Percentiles rank a stretch among this genome's conserved stretches.
Conservation (phyloP, 352 stramenopile genomes). For the Phytophthora macrochlamydospora region DNA sequence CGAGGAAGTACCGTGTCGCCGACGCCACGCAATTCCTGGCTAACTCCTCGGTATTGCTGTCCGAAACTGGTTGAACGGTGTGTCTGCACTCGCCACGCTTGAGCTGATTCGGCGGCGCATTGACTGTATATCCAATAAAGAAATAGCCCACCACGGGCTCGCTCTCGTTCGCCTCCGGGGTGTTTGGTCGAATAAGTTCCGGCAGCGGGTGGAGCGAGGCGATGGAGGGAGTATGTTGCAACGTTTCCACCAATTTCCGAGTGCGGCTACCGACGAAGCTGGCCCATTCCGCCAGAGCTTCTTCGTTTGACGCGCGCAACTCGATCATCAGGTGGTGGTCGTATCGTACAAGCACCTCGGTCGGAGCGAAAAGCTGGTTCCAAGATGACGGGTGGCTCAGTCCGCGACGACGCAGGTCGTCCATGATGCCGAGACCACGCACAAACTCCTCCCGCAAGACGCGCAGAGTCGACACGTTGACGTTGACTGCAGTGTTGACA, state of each 20-base stretch:
- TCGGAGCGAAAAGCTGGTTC: slow-evolving; percentile 76
- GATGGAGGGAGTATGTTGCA: slow-evolving; percentile 72
- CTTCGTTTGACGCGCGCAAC: slow-evolving; percentile 54
- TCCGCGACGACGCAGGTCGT: slow-evolving; percentile 67
- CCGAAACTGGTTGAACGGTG: slow-evolving; percentile 5
- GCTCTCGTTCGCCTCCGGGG: slow-evolving; percentile 3
- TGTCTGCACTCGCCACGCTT: slow-evolving; percentile 16
- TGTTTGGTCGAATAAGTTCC: slow-evolving; percentile 50
- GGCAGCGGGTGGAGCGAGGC: slow-evolving; percentile 74
- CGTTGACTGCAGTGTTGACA: slow-evolving; percentile 86
- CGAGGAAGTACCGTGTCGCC: slow-evolving; percentile 79
- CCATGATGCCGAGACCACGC: slow-evolving; percentile 75
- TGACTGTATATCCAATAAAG: slow-evolving; percentile 73
- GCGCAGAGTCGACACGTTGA: slow-evolving; percentile 75
- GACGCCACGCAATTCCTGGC: slow-evolving; percentile 54
- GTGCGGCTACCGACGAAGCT: slow-evolving; percentile 85
- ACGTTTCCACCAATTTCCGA: slow-evolving; percentile 82
- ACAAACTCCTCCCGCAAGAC: slow-evolving; percentile 81
- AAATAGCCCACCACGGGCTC: slow-evolving; percentile 53
- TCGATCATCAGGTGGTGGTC: slow-evolving; percentile 84
- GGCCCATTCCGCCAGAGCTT: slow-evolving; percentile 66
- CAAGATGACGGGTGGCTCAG: slow-evolving; percentile 73
- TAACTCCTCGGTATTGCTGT: slow-evolving; percentile 28
- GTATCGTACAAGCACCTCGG: slow-evolving; percentile 84
- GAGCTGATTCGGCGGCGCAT: slow-evolving; percentile 11